These are phyloP conservation scores for Tilletia walkeri DNA, from an alignment of 1,284 basidiomycete genomes.

Conservation along the genomic window DNA sequence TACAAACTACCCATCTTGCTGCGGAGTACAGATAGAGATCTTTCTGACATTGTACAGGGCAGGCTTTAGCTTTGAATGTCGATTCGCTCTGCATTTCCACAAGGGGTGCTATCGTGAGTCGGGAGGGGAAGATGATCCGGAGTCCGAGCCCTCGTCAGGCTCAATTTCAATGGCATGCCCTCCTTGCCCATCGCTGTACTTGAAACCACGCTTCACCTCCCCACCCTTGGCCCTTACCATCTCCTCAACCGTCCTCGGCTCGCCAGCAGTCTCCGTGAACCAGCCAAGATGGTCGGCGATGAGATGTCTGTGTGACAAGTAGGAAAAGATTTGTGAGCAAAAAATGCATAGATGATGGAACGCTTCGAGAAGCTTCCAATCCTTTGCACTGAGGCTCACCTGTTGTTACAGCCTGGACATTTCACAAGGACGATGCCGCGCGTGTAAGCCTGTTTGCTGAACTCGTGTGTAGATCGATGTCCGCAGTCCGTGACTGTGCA, in stretches of 20 bases:
- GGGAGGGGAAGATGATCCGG: background rate
- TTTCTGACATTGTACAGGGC: background rate
- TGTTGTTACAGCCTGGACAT: constrained; percentile 84
- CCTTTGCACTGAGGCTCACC: constrained; percentile 56
- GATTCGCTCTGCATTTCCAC: background rate
- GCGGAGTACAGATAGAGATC: background rate
- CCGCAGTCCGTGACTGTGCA: constrained; percentile 63
- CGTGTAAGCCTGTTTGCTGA: constrained; percentile 78
- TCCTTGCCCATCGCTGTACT: constrained; percentile 34
- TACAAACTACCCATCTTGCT: too few species aligned
- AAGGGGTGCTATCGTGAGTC: background rate
- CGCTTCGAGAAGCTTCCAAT: too few species aligned
- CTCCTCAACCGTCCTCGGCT: constrained; percentile 51
- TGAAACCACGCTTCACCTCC: constrained; percentile 37
- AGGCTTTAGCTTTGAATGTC: background rate
- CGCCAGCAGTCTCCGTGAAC: constrained; percentile 45
- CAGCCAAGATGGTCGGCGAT: constrained; percentile 54
- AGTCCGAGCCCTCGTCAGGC: background rate
- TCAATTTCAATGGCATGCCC: constrained; percentile 53
- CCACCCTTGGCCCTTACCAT: constrained; percentile 51
- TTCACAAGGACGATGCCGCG: constrained; percentile 86
- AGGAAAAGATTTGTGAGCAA: background rate
- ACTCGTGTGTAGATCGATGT: constrained; percentile 82
- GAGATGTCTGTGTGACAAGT: constrained; percentile 33
- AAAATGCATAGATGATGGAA: background rate